Percentiles rank a stretch among this genome's conserved stretches.
phyloP scores from a whole-genome alignment of 352 stramenopile genomes.

The Globisporangium barbulae region DNA sequence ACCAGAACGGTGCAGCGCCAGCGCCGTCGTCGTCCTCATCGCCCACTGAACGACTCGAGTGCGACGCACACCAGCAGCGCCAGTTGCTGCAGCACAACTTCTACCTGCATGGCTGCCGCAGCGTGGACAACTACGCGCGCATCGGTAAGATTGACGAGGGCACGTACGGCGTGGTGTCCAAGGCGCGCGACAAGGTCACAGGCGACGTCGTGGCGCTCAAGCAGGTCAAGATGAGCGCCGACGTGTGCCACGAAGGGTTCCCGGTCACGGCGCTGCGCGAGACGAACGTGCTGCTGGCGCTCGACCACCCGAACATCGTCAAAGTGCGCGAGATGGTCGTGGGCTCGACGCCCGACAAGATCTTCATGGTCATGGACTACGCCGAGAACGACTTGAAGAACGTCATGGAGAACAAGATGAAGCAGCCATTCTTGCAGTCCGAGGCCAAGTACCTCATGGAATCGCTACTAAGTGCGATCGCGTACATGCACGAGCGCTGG shows the following conservation, averaged over 20 bases:
- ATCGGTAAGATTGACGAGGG: slow-evolving; percentile 95
- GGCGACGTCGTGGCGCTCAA: slow-evolving; percentile 93
- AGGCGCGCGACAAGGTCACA: slow-evolving; percentile 87
- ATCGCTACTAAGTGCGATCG: slow-evolving; percentile 87
- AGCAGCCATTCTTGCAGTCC: slow-evolving; percentile 75
- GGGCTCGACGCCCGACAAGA: slow-evolving; percentile 81
- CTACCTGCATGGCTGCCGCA: slow-evolving; percentile 88
- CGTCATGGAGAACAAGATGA: slow-evolving; percentile 83
- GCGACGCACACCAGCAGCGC: neutral
- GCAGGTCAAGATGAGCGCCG: slow-evolving; percentile 82
- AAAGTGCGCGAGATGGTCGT: slow-evolving; percentile 88
- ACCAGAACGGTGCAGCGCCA: neutral
- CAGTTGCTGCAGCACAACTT: slow-evolving; percentile 48
- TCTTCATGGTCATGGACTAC: slow-evolving; percentile 93
- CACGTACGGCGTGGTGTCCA: slow-evolving; percentile 97
- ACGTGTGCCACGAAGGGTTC: slow-evolving; percentile 81
- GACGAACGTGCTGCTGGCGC: slow-evolving; percentile 79
- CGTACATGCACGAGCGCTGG: slow-evolving; percentile 92
- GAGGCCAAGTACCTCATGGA: slow-evolving; percentile 94
- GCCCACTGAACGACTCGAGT: slow-evolving; percentile 2
- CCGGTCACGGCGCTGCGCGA: slow-evolving; percentile 82
- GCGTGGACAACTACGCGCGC: slow-evolving; percentile 93
- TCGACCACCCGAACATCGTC: slow-evolving; percentile 87
- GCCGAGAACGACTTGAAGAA: slow-evolving; percentile 85
- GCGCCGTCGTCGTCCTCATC: neutral